phyloP scores from a whole-genome alignment of 495 filamentous ascomycete genomes.

The Evansstolkia leycettana region DNA sequence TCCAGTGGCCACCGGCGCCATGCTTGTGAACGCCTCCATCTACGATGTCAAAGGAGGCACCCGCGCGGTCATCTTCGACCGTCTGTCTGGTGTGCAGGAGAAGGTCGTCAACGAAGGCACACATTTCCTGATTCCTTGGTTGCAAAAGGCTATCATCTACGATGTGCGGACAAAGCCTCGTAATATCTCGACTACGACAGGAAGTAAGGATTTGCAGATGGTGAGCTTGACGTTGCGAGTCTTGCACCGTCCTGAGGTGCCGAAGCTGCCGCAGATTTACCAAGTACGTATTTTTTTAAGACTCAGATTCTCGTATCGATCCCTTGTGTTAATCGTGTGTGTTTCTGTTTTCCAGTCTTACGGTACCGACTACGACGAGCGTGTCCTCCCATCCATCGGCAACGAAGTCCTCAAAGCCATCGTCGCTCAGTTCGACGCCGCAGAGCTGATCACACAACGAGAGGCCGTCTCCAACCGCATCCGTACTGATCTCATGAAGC shows the following conservation, averaged over 20 bases:
- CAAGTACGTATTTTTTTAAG: conserved; percentile 50
- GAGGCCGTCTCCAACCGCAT: conserved; percentile 94
- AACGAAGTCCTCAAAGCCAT: conserved; percentile 99
- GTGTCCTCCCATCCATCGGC: conserved; percentile 97
- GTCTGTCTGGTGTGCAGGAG: conserved; percentile 85
- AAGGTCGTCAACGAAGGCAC: conserved; percentile 90
- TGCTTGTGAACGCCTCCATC: conserved; percentile 59
- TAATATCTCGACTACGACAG: conserved; percentile 95
- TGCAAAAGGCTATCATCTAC: conserved; percentile 90
- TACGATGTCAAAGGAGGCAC: conserved; percentile 96
- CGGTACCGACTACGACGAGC: conserved; percentile 96
- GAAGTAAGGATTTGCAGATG: conserved; percentile 99
- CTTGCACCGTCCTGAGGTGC: conserved; percentile 88
- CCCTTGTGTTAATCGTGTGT: neutral
- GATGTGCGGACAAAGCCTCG: conserved; percentile 96
- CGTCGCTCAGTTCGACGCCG: conserved; percentile 97
- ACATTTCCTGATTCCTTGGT: conserved; percentile 92
- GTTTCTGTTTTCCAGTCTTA: conserved; percentile 37
- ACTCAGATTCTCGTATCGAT: neutral
- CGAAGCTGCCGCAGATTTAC: conserved; percentile 90
- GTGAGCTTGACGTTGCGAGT: conserved; percentile 96
- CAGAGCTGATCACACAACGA: conserved; percentile 97
- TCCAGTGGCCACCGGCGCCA: conserved; percentile 51
- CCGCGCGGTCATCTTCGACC: conserved; percentile 96
- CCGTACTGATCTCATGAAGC: conserved; percentile 86